Conservation (phyloP, 352 stramenopile genomes). For the Pythium angustatum region DNA sequence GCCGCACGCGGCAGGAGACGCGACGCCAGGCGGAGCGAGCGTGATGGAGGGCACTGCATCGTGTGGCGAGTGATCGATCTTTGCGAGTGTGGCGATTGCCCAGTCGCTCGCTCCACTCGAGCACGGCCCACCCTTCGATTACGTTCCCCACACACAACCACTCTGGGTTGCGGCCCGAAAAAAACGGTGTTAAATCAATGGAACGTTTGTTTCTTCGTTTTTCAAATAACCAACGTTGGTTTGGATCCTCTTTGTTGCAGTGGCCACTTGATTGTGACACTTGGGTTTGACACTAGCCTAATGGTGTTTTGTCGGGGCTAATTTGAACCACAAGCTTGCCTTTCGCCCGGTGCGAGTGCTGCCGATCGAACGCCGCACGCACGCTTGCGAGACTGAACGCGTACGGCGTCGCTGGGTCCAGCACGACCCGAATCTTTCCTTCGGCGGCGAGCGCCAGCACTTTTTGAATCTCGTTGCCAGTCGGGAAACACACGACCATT, state of each 20-base stretch:
- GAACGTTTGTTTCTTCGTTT: slow-evolving; percentile 10
- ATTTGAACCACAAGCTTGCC: slow-evolving; percentile 82
- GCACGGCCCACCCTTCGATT: slow-evolving; percentile 17
- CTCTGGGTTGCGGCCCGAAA: slow-evolving; percentile 18
- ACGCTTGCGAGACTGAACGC: slow-evolving; percentile 62
- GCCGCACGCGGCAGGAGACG: slow-evolving; percentile 13
- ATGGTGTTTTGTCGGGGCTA: not conserved
- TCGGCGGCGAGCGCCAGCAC: slow-evolving; percentile 50
- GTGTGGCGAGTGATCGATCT: slow-evolving; percentile 1
- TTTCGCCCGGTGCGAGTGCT: slow-evolving; percentile 65
- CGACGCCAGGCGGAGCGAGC: slow-evolving; percentile 15
- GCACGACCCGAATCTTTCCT: slow-evolving; percentile 48
- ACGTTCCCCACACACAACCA: slow-evolving; percentile 26
- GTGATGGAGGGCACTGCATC: slow-evolving; percentile 8
- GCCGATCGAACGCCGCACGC: slow-evolving; percentile 51
- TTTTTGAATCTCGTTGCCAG: slow-evolving; percentile 37
- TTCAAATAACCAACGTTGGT: slow-evolving; percentile 26
- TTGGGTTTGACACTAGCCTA: no score
- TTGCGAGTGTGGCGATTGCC: slow-evolving; percentile 11
- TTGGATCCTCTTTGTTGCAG: no score
- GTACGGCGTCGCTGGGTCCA: slow-evolving; percentile 67
- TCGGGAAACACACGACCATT: slow-evolving; percentile 39
- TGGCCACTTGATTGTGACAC: no score
- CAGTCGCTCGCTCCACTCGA: not conserved
- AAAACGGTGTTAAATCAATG: slow-evolving; percentile 30